Conservation (phyloP, 495 filamentous ascomycete species). For the Podospora appendiculata region DNA sequence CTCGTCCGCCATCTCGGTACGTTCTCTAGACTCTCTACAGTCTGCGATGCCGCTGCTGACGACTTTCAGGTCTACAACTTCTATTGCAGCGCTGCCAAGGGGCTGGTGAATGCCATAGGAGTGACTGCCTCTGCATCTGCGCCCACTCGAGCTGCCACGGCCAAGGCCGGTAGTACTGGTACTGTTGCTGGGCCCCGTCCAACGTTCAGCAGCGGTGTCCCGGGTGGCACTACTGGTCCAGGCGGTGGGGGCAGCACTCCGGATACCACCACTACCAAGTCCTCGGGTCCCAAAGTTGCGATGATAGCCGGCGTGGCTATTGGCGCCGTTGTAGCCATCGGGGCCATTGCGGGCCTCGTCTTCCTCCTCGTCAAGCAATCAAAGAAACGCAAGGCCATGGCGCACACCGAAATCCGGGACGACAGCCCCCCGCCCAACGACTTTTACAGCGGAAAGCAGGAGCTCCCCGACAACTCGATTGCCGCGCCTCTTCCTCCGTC, state of each 20-base stretch:
- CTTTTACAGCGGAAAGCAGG: constrained; percentile 22
- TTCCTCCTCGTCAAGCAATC: constrained; percentile 24
- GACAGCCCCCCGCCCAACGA: not conserved
- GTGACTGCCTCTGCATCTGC: constrained; percentile 27
- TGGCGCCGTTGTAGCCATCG: constrained; percentile 26
- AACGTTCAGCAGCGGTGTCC: not conserved
- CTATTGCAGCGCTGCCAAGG: constrained; percentile 42
- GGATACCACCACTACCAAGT: not conserved
- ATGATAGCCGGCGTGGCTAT: constrained; percentile 31
- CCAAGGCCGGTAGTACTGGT: constrained; percentile 1
- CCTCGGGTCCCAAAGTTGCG: constrained; percentile 10
- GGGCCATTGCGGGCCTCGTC: constrained; percentile 20
- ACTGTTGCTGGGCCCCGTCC: not conserved
- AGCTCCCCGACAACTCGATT: constrained; percentile 22
- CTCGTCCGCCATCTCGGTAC: constrained; percentile 27
- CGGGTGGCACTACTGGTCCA: not conserved
- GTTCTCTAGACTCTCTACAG: not conserved
- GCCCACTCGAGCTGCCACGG: constrained; percentile 2
- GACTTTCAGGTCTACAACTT: constrained; percentile 25
- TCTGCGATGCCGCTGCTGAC: not conserved
- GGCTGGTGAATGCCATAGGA: constrained; percentile 24
- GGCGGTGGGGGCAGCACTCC: not conserved
- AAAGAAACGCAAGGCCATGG: constrained; percentile 3
- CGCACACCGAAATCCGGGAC: constrained; percentile 2
- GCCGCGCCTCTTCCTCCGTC: constrained; percentile 13